Conservation (phyloP, 768 basidiomycete species). For the Lentinula edodes region DNA sequence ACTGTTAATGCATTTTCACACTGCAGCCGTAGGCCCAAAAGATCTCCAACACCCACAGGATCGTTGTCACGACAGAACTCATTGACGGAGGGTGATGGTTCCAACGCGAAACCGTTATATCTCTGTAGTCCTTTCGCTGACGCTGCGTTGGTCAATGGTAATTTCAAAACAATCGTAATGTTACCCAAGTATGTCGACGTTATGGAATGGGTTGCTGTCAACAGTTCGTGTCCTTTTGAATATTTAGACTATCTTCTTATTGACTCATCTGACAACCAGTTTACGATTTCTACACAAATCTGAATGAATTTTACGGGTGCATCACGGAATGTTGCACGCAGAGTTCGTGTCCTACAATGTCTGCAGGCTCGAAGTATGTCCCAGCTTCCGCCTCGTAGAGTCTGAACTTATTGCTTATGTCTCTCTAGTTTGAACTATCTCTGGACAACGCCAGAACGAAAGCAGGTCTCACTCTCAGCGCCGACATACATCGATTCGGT, state of each 20-base stretch:
- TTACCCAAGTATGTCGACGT: slow-evolving; percentile 92
- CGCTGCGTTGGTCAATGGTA: slow-evolving; percentile 93
- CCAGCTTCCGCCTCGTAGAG: background rate
- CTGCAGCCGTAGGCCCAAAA: slow-evolving; percentile 23
- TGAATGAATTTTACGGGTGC: slow-evolving; percentile 95
- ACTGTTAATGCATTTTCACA: background rate
- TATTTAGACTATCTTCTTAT: background rate
- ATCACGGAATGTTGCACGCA: slow-evolving; percentile 91
- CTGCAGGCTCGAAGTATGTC: slow-evolving; percentile 77
- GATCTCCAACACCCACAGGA: slow-evolving; percentile 29
- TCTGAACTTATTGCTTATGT: background rate
- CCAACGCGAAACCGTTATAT: slow-evolving; percentile 64
- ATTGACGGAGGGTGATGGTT: slow-evolving; percentile 24
- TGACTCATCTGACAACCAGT: slow-evolving; percentile 40
- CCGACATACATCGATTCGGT: slow-evolving; percentile 98
- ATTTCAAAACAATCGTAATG: slow-evolving; percentile 97
- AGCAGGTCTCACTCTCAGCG: slow-evolving; percentile 81
- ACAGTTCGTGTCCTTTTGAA: slow-evolving; percentile 52
- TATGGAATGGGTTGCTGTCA: slow-evolving; percentile 96
- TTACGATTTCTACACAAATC: slow-evolving; percentile 94
- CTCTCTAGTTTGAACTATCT: slow-evolving; percentile 76
- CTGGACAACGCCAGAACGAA: slow-evolving; percentile 91
- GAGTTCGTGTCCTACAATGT: slow-evolving; percentile 87
- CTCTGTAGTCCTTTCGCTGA: slow-evolving; percentile 94
- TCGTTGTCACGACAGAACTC: slow-evolving; percentile 24